Evolutionary conservation across 2,329 filamentous ascomycete genomes (phyloP), one percentile per base, ranked within the genome.

Genomic region (Teratosphaeria pseudoeucalypti): DNA sequence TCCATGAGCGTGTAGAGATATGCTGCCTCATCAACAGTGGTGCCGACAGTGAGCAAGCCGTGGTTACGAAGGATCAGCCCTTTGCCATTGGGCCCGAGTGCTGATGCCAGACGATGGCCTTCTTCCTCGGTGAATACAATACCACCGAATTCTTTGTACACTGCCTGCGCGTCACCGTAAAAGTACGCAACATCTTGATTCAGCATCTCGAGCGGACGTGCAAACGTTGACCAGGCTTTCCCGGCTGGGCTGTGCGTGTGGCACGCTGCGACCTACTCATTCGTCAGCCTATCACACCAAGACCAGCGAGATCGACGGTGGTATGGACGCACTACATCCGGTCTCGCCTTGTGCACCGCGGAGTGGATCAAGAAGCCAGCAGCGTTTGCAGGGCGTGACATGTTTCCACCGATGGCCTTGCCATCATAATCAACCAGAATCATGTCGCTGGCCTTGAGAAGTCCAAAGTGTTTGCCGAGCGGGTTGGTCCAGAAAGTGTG

Each of bases 281-380:
- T 5, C 19, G 29, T 56, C 34, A 56, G 54, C 54, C 12, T 56
- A 26, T 39, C 19, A 14, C 52, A 16, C 32, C 6, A 19, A 12
- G 19, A 12, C 19, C 10, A 26, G 14, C 32, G 52, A 11, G 19
- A 4, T 54, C 6, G 32, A 23, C 19, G 43, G 16, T 10, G 16
- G 66, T 86, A 79, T 6, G 7, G n/a, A 60, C 55, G 19, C 27
- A 61, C 88, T 82, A 87, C 82, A 68, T 88, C 81, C 3, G 81
- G 81, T 34, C 86, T 76, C 4, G 84, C 84, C 73, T 84, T 85
- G 74, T 89, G 86, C 11, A 90, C 76, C 27, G 85, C 85, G 6
- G 80, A 80, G 73, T 90, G 87, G 65, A 90, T 90, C 62, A 84
- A 74, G 68, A 86, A 89, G 6, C 86, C 87, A 0, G 86, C 85